A percentile compares a stretch with the other conserved stretches of the same genome.
These are phyloP conservation scores for Mucor lusitanicus DNA, from an alignment of 371 early-diverging fungal genomes.

Conservation along the genomic window DNA sequence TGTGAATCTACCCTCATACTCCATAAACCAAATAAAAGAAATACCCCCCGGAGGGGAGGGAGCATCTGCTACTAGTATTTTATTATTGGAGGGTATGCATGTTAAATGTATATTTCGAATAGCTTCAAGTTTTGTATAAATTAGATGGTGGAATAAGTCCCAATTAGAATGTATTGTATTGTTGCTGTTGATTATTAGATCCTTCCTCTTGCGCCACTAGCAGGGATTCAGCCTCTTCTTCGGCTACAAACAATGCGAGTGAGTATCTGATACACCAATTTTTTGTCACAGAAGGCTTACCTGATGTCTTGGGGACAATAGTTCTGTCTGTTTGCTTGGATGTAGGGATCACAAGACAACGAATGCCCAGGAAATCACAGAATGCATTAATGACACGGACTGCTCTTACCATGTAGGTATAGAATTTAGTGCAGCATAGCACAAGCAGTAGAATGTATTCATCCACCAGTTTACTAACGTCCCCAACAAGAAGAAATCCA, in stretches of 20 bases:
- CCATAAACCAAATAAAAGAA: too few species aligned
- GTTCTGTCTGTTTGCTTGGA: slow-evolving; percentile 15
- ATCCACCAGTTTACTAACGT: slow-evolving; percentile 63
- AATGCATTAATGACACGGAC: slow-evolving; percentile 81
- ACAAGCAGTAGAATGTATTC: slow-evolving; percentile 15
- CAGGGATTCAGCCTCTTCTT: slow-evolving; percentile 30
- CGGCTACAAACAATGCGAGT: neutral
- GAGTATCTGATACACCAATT: neutral
- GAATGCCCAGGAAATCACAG: slow-evolving; percentile 80
- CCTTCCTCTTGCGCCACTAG: slow-evolving; percentile 12
- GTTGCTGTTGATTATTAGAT: neutral
- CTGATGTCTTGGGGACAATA: slow-evolving; percentile 8
- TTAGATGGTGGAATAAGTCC: neutral
- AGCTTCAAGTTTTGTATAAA: neutral
- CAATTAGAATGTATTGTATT: neutral
- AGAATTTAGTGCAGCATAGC: slow-evolving; percentile 43
- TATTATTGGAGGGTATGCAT: neutral
- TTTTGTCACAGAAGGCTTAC: neutral
- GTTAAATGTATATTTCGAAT: neutral
- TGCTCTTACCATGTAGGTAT: slow-evolving; percentile 83
- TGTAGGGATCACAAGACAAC: slow-evolving; percentile 76
- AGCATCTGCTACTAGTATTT: too few species aligned
- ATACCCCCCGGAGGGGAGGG: too few species aligned
- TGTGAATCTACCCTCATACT: too few species aligned
- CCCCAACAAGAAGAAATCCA: slow-evolving; percentile 32